Conservation (phyloP, 2,329 filamentous ascomycete species). For the Teratosphaeria zuluensis region DNA sequence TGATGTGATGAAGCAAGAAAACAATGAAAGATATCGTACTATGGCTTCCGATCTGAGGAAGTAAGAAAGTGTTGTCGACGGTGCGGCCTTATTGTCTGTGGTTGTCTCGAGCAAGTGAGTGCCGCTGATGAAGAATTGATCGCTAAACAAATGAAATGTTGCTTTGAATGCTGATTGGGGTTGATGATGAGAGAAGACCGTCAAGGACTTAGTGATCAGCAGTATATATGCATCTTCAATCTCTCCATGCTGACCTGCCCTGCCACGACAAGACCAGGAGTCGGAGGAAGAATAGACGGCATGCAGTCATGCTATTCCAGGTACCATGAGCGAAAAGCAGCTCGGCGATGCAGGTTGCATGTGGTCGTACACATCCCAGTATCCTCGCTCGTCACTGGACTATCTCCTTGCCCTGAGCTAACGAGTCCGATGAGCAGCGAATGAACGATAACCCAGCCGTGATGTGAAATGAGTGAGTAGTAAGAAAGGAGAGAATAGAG, state of each 20-base stretch:
- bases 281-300: not conserved
- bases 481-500: no score
- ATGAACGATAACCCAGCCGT: no score
- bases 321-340: not conserved
- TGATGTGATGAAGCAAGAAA: constrained; percentile 8
- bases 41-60: not conserved
- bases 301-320: constrained; percentile 5
- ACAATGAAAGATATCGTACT: constrained; percentile 4
- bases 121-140: not conserved
- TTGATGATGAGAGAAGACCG: constrained; percentile 1
- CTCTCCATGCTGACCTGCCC: not conserved
- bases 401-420: no score
- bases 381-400: no score
- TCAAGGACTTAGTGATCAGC: not conserved
- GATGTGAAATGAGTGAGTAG: no score
- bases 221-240: not conserved
- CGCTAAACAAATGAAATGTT: not conserved
- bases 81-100: not conserved
- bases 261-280: not conserved
- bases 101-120: not conserved
- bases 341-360: no score
- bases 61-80: not conserved
- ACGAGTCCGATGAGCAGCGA: no score
- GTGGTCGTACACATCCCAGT: no score
- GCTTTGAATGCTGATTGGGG: not conserved